Percentiles rank a stretch among this genome's conserved stretches.
phyloP scores from a whole-genome alignment of 1,284 basidiomycete species.

The Prillingera fragicola region DNA sequence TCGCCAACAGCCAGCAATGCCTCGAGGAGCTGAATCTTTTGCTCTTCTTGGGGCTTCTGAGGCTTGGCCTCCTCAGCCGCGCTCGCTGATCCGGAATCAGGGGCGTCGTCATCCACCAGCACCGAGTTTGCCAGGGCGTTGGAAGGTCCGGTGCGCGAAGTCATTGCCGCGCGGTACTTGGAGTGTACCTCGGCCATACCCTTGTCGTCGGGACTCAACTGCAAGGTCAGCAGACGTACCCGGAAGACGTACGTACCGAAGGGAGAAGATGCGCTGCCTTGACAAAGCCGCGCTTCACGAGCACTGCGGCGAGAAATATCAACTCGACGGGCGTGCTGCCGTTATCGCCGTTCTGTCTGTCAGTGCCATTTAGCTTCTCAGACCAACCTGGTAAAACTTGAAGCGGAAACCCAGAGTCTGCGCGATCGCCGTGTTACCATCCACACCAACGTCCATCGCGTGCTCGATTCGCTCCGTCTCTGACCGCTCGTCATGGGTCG shows the following conservation, averaged over 20 bases:
- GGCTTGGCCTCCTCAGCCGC: conserved; percentile 45
- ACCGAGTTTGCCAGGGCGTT: conserved; percentile 86
- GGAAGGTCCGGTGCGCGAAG: conserved; percentile 59
- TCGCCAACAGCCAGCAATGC: conserved; percentile 85
- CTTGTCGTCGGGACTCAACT: conserved; percentile 70
- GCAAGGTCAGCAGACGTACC: conserved; percentile 1
- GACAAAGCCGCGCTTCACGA: conserved; percentile 83
- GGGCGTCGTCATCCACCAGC: conserved; percentile 62
- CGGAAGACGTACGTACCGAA: conserved; percentile 24
- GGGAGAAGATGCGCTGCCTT: conserved; percentile 66
- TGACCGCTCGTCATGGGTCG: neutral
- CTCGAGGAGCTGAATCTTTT: conserved; percentile 71
- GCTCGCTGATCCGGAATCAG: no score
- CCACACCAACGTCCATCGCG: conserved; percentile 43
- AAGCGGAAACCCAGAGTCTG: conserved; percentile 97
- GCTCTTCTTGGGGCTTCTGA: conserved; percentile 55
- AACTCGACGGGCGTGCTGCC: conserved; percentile 63
- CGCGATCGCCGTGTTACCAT: conserved; percentile 62
- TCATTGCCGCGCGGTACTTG: conserved; percentile 63
- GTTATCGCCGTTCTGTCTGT: conserved; percentile 50
- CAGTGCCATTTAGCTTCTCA: neutral
- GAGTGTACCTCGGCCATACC: conserved; percentile 65
- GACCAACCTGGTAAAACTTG: conserved; percentile 70
- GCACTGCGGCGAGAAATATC: conserved; percentile 74
- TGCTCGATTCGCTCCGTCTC: conserved; percentile 43